These are phyloP conservation scores for Leishmania mexicana DNA, from an alignment of 208 protist genomes.

Conservation along the genomic window DNA sequence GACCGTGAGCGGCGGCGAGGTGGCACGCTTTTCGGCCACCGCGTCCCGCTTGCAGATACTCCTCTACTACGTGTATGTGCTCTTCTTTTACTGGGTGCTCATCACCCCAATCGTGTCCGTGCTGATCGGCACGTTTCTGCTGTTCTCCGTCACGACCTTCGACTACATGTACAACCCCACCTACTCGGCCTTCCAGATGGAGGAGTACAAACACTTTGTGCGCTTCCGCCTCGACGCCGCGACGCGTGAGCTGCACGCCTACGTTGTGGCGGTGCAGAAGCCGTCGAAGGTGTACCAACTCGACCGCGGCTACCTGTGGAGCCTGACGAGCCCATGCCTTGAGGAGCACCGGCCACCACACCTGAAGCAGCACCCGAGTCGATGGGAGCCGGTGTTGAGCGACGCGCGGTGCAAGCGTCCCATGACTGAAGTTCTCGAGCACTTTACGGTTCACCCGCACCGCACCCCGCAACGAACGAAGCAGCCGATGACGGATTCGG, in stretches of 20 bases:
- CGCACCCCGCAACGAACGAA: conserved; percentile 16
- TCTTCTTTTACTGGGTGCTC: conserved; percentile 83
- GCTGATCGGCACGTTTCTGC: conserved; percentile 76
- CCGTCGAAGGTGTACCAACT: conserved; percentile 73
- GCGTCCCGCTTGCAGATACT: conserved; percentile 49
- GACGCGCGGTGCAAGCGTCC: conserved; percentile 10
- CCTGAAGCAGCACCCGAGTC: conserved; percentile 57
- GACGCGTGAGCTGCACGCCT: conserved; percentile 63
- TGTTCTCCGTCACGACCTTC: conserved; percentile 69
- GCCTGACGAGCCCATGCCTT: conserved; percentile 21
- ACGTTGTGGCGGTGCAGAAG: conserved; percentile 62
- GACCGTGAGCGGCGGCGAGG: conserved; percentile 41
- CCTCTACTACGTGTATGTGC: conserved; percentile 69
- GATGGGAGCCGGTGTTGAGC: conserved; percentile 52
- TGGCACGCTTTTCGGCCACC: conserved; percentile 44
- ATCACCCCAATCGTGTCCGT: conserved; percentile 79
- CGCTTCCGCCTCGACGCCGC: conserved; percentile 63
- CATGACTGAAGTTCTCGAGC: conserved; percentile 50
- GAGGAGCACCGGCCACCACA: conserved; percentile 63
- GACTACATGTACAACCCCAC: conserved; percentile 80
- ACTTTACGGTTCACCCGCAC: conserved; percentile 65
- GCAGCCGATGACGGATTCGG: background rate
- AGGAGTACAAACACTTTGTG: conserved; percentile 87
- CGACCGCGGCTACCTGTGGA: conserved; percentile 50
- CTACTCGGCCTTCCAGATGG: conserved; percentile 88